These are phyloP conservation scores for Penicillium fimorum DNA, from an alignment of 495 filamentous ascomycete genomes.

Conservation along the genomic window DNA sequence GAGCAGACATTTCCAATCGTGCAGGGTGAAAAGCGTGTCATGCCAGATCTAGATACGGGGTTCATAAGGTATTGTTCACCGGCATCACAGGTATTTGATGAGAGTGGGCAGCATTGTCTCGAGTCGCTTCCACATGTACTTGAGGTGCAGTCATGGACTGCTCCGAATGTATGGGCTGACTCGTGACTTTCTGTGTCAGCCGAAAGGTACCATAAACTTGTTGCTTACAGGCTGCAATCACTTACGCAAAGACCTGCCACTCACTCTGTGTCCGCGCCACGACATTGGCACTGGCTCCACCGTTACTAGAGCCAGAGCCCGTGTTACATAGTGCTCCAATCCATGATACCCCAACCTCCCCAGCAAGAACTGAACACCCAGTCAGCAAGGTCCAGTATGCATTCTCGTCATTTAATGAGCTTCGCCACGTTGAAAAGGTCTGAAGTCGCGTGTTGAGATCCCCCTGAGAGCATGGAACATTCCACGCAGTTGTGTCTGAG, in stretches of 20 bases:
- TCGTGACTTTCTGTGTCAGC: constrained; percentile 55
- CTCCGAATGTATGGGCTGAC: constrained; percentile 86
- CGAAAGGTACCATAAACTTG: background rate
- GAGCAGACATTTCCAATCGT: constrained; percentile 87
- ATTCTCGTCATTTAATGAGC: constrained; percentile 63
- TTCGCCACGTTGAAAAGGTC: constrained; percentile 77
- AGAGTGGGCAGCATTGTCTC: constrained; percentile 81
- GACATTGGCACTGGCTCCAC: constrained; percentile 70
- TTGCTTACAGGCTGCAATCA: too few relatives aligned
- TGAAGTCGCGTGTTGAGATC: constrained; percentile 73
- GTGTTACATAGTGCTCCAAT: constrained; percentile 74
- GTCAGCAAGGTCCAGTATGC: constrained; percentile 89
- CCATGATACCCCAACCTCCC: constrained; percentile 85
- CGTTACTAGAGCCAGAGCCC: constrained; percentile 42
- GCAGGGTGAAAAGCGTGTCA: constrained; percentile 80
- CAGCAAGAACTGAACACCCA: constrained; percentile 66
- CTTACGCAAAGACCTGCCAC: constrained; percentile 84
- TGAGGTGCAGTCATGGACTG: constrained; percentile 80
- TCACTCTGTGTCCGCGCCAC: constrained; percentile 75
- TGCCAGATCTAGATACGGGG: constrained; percentile 66
- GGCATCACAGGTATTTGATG: constrained; percentile 63
- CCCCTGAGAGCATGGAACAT: constrained; percentile 59
- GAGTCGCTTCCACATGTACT: constrained; percentile 61
- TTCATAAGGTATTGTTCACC: constrained; percentile 82
- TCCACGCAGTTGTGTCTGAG: constrained; percentile 67